Evolutionary conservation across 257 asterid genomes (phyloP).

Genomic region (Plantago elongata): DNA sequence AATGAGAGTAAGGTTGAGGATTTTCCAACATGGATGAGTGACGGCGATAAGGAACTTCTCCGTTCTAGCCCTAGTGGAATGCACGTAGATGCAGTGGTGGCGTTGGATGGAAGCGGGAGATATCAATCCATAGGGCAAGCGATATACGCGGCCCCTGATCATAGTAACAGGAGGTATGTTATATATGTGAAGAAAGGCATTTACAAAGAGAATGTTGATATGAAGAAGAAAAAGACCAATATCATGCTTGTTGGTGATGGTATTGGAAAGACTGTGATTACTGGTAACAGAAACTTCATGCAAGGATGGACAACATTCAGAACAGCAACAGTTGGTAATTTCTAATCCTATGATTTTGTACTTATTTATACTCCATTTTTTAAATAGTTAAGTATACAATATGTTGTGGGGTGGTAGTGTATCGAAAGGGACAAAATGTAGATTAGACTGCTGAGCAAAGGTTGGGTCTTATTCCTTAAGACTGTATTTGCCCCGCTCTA

Average conservation of each 20-base stretch:
- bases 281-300: constrained; percentile 78
- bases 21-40: constrained; percentile 75
- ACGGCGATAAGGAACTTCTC: constrained; percentile 55
- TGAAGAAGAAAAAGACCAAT: constrained; percentile 86
- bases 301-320: constrained; percentile 98
- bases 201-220: constrained; percentile 72
- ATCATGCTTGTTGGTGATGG: constrained; percentile 95
- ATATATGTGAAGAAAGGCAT: constrained; percentile 85
- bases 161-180: constrained; percentile 67
- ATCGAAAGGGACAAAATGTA: no score
- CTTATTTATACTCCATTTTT: not conserved
- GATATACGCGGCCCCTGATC: constrained; percentile 57
- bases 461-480: no score
- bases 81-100: constrained; percentile 69
- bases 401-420: no score
- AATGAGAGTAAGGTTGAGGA: not conserved
- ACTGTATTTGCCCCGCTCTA: no score
- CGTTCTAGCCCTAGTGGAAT: constrained; percentile 37
- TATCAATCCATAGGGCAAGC: constrained; percentile 68
- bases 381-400: no score
- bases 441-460: no score
- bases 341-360: not conserved
- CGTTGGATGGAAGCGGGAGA: constrained; percentile 68
- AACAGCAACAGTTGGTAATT: constrained; percentile 80
- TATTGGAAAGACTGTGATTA: constrained; percentile 63